Percentiles rank a stretch among this genome's conserved stretches.
Conservation (phyloP, 2,329 filamentous ascomycete species). For the Xylariaceae sp. region DNA sequence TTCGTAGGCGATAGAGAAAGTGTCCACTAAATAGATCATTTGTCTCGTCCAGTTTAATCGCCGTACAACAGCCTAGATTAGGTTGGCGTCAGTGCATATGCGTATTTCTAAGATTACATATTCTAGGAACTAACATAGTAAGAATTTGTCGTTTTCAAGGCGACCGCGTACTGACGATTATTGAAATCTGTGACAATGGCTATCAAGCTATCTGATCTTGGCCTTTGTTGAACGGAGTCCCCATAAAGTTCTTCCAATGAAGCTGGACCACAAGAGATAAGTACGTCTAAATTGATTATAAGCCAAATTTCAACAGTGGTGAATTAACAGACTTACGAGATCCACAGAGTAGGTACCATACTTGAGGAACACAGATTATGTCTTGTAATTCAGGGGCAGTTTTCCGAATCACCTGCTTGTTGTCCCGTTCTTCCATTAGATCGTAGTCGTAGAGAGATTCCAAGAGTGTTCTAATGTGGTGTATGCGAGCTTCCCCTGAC, state of each 20-base stretch:
- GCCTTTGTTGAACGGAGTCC: slow-evolving; percentile 1
- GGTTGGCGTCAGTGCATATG: background rate
- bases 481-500: background rate
- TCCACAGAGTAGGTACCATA: slow-evolving; percentile 13
- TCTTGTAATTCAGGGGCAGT: background rate
- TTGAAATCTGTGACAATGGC: slow-evolving; percentile 13
- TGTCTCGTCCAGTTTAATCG: slow-evolving; percentile 6
- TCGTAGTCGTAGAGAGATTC: slow-evolving; percentile 16
- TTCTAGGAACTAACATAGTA: slow-evolving; percentile 3
- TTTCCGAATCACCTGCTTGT: slow-evolving; percentile 1
- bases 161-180: slow-evolving; percentile 4
- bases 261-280: slow-evolving; percentile 11
- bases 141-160: slow-evolving; percentile 8
- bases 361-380: slow-evolving; percentile 9
- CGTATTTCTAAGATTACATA: background rate
- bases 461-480: slow-evolving; percentile 9
- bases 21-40: background rate
- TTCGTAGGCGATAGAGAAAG: slow-evolving; percentile 1
- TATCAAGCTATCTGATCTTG: slow-evolving; percentile 4
- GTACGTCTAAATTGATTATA: slow-evolving; percentile 2
- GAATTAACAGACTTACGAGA: slow-evolving; percentile 4
- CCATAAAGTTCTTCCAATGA: slow-evolving; percentile 2
- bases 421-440: slow-evolving; percentile 5
- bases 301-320: background rate
- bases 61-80: background rate